A percentile compares a stretch with the other conserved stretches of the same genome.
These are phyloP conservation scores for Erysimum pusillum DNA, from an alignment of 441 rosid genomes.

Conservation along the genomic window DNA sequence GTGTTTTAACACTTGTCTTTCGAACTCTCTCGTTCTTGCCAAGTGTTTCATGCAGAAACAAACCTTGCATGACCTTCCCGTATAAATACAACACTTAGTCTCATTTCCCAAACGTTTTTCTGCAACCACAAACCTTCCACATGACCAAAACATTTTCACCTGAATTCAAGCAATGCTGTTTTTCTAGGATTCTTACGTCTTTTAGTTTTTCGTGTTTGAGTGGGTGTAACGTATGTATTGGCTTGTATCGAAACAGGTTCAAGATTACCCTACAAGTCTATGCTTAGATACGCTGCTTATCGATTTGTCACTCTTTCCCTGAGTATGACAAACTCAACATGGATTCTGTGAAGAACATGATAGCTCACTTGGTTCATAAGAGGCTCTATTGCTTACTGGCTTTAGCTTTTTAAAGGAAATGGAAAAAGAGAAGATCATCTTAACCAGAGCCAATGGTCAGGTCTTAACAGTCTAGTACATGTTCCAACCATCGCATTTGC, in stretches of 20 bases:
- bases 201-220: not conserved
- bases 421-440: not conserved
- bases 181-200: not conserved
- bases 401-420: not conserved
- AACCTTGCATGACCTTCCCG: too few relatives aligned
- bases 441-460: not conserved
- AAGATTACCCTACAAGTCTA: not conserved
- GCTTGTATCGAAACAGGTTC: not conserved
- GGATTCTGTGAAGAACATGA: not conserved
- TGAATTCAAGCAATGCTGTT: not conserved
- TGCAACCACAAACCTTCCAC: too few relatives aligned
- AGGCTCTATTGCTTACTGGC: not conserved
- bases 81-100: too few relatives aligned
- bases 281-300: not conserved
- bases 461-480: not conserved
- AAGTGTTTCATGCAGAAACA: too few relatives aligned
- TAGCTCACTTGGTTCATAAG: not conserved
- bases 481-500: not conserved
- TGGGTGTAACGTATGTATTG: not conserved
- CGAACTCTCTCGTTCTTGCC: too few relatives aligned
- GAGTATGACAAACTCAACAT: not conserved
- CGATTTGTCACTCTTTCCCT: not conserved
- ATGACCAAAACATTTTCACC: conserved; percentile 4
- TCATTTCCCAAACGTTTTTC: too few relatives aligned
- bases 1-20: too few relatives aligned